Conservation (phyloP, 768 basidiomycete genomes). For the Auricularia heimuer region DNA sequence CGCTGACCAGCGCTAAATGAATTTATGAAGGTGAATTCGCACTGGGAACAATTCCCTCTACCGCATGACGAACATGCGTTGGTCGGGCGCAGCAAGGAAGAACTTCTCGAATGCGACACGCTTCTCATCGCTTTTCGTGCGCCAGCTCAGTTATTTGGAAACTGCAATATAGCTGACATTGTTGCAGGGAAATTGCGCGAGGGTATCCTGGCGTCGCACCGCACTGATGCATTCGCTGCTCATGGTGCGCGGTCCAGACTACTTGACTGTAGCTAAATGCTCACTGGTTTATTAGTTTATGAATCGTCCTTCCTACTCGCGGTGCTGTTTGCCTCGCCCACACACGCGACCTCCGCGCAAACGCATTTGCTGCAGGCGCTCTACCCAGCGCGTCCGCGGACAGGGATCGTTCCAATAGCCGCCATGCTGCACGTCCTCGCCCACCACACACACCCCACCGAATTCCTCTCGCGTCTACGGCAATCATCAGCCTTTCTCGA, state of each 20-base stretch:
- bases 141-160: background rate
- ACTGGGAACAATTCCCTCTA: background rate
- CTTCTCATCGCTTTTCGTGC: background rate
- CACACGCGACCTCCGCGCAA: constrained; percentile 1
- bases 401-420: background rate
- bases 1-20: too few relatives aligned
- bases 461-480: background rate
- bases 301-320: constrained; percentile 3
- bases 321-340: background rate
- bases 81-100: background rate
- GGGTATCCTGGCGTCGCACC: constrained; percentile 1
- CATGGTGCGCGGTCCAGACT: background rate
- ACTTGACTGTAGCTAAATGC: background rate
- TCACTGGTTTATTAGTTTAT: background rate
- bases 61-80: background rate
- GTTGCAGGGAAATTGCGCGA: constrained; percentile 5
- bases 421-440: background rate
- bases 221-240: constrained; percentile 2
- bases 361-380: background rate
- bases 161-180: background rate
- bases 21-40: background rate
- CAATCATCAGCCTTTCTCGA: background rate
- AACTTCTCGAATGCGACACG: background rate
- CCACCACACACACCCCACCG: background rate
- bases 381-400: background rate